phyloP scores from a whole-genome alignment of 192 early-diverging fungal species.

The Allomyces javanicus region DNA sequence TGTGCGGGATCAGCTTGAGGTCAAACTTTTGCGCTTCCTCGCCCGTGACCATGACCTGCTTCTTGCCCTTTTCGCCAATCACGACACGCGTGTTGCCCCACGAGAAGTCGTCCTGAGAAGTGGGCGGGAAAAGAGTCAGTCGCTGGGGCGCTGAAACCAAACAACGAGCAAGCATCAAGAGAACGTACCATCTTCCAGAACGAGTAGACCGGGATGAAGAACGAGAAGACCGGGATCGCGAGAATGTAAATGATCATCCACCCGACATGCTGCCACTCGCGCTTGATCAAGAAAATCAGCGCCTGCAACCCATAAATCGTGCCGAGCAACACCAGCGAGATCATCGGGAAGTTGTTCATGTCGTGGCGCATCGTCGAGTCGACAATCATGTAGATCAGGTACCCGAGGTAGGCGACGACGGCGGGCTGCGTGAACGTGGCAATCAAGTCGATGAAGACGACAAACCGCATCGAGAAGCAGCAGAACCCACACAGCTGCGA shows the following conservation, averaged over 20 bases:
- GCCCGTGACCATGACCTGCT: slow-evolving; percentile 35
- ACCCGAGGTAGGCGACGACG: slow-evolving; percentile 56
- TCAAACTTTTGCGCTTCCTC: slow-evolving; percentile 65
- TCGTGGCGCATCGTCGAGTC: slow-evolving; percentile 23
- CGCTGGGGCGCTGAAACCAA: too few species aligned
- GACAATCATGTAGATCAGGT: slow-evolving; percentile 53
- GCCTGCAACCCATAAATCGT: slow-evolving; percentile 80
- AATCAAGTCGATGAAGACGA: slow-evolving; percentile 82
- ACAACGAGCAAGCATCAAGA: too few species aligned
- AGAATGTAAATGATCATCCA: slow-evolving; percentile 95
- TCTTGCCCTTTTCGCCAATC: slow-evolving; percentile 67
- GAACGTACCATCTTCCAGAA: slow-evolving; percentile 66
- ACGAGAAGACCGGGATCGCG: slow-evolving; percentile 75
- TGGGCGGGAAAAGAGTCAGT: too few species aligned
- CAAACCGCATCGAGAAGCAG: slow-evolving; percentile 95
- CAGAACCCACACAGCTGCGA: slow-evolving; percentile 85
- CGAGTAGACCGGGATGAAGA: slow-evolving; percentile 66
- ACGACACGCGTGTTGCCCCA: slow-evolving; percentile 95
- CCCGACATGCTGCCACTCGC: slow-evolving; percentile 77
- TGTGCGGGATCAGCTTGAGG: slow-evolving; percentile 46
- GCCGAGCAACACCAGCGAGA: slow-evolving; percentile 66
- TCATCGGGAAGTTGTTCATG: slow-evolving; percentile 37
- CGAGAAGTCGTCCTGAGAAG: slow-evolving; percentile 69
- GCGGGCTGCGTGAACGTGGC: slow-evolving; percentile 58
- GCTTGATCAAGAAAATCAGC: slow-evolving; percentile 60